Conservation (phyloP, 257 asterid species). For the Scutellaria barbata region DNA sequence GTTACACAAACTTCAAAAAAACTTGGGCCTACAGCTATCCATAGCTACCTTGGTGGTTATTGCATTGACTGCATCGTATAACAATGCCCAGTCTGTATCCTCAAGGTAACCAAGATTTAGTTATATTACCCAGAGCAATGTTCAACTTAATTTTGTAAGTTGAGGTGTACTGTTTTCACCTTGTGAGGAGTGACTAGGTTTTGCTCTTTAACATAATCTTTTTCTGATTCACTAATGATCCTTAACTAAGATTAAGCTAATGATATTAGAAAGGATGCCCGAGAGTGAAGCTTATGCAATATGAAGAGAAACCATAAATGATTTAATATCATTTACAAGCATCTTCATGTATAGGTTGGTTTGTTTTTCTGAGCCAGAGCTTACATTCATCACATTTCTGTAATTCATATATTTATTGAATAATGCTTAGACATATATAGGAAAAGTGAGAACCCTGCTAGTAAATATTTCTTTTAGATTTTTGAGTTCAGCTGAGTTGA, state of each 20-base stretch:
- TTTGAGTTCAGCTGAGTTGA: background rate
- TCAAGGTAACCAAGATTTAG: slow-evolving; percentile 54
- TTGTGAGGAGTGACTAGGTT: background rate
- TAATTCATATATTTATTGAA: background rate
- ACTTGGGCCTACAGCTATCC: slow-evolving; percentile 68
- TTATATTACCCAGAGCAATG: slow-evolving; percentile 11
- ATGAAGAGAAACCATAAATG: background rate
- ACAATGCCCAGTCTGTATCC: slow-evolving; percentile 51
- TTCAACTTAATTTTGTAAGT: background rate
- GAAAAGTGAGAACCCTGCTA: background rate
- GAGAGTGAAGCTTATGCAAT: slow-evolving; percentile 11
- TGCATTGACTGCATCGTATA: slow-evolving; percentile 69
- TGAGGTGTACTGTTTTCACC: slow-evolving; percentile 6
- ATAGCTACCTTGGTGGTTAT: slow-evolving; percentile 69
- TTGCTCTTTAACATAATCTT: background rate
- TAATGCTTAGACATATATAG: background rate
- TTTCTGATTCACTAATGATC: slow-evolving; percentile 22
- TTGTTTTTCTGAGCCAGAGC: background rate
- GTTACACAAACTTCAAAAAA: slow-evolving; percentile 50
- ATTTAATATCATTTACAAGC: slow-evolving; percentile 11
- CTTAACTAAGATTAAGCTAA: slow-evolving; percentile 1
- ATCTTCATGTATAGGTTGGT: background rate
- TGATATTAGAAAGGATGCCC: slow-evolving; percentile 10
- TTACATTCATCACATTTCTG: slow-evolving; percentile 2
- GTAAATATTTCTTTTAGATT: background rate